Evolutionary conservation across 2,329 filamentous ascomycete species (phyloP), one percentile per base, ranked within the genome.

Genomic region (Ceratocystis colombiana): DNA sequence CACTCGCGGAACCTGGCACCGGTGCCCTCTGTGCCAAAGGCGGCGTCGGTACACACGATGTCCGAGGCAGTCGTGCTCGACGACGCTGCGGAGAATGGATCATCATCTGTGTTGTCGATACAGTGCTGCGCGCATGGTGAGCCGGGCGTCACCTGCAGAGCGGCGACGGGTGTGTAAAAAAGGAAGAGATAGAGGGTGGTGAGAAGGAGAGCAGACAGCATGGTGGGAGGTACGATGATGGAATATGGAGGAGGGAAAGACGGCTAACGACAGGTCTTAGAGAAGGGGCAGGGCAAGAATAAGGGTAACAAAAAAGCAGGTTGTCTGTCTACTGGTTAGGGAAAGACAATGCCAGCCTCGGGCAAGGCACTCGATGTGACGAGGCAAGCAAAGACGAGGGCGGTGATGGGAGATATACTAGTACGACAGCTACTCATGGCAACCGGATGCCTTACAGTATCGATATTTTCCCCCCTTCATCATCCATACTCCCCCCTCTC

Each of bases 111-210:
- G 1, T 74, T 72, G 67, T 80, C 76, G 3, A 80, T 70, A 66
- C 82, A 84, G 1, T 78, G 67, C 0, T 77, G 72, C 0, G 80
- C 76, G 70, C 82, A 84, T 8, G 74, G 71, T 0, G 82, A 84
- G 8, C 78, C 78, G 0, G 81, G 79, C 1, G 80, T 78, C 1
- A 83, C 77, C 64, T 80, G 74, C 2, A 83, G 72, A 2, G 75
- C 76, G 10, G 61, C 12, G 2, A 59, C 65, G 46, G 65, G 37
- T 22, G 20, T 6, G 10, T 2, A 33, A n/a, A 10, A 41, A 30
- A 45, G 46, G 25, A 53, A 22, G 6, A 61, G 53, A 10, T 61
- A 22, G 25, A 62, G 55, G 22, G 28, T 17, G 45, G 50, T 25
- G 8, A 50, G 62, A 5, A 57, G 28, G 53, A 33, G 12, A 28